Evolutionary conservation across 2,329 filamentous ascomycete genomes (phyloP), one percentile per base, ranked within the genome.

Genomic region (Magnaporthales sp.): DNA sequence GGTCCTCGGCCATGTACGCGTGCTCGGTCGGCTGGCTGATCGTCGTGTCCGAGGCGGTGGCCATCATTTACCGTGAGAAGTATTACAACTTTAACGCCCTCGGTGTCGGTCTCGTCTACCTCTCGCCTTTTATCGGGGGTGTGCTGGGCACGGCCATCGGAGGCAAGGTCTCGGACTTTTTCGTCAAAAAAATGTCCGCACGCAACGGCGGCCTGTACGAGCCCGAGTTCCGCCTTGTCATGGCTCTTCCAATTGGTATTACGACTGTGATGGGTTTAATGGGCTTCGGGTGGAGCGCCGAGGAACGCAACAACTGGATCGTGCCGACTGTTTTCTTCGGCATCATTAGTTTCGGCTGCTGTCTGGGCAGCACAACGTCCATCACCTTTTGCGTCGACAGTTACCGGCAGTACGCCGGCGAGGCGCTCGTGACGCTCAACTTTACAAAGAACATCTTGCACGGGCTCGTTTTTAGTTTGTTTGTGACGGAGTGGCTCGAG

Each of bases 381-480:
- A 97, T 98, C 73, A 97, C 94, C 0, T 98, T 97, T 73, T 93
- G 91, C 66, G 92, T 98, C 8, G 94, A 98, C 78, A 93, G 89
- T 70, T 97, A 98, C 77, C 85, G 93, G 13, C 90, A 96, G 73
- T 97, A 97, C 76, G 94, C 94, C 0, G 93, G 93, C 22, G 94
- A 98, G 77, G 93, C 94, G 2, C 83, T 98, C 51, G 94, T 98
- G 19, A 97, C 94, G 24, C 81, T 98, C 71, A 98, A 97, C 74
- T 95, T 97, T 74, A 88, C 87, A 78, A 98, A 98, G 82, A 98
- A 97, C 74, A 85, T 97, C 66, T 85, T 97, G 30, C 94, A 98
- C 72, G 94, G 94, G 0, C 81, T 98, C 65, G 84, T 97, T 0
- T 98, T 97, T 74, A 87, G 91, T 68, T 80, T 97, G 64, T 97